Evolutionary conservation across 768 basidiomycete species (phyloP).

Genomic region (Tylopilus balloui): DNA sequence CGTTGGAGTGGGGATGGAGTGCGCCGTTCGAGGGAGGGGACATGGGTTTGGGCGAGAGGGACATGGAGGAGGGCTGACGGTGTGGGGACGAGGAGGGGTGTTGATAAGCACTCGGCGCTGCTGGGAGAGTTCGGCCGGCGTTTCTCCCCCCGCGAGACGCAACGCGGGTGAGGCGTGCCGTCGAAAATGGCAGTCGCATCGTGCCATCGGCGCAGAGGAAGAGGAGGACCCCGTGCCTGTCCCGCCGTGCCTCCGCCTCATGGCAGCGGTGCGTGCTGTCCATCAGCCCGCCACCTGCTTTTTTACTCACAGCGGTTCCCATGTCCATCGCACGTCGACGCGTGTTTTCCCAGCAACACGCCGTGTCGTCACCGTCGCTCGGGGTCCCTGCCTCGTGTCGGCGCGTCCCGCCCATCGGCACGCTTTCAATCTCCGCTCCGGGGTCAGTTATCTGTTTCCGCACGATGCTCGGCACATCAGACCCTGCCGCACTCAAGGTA

Average conservation of each 20-base stretch:
- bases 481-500: no score
- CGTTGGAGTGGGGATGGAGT: conserved; percentile 33
- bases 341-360: conserved; percentile 19
- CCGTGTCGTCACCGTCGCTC: conserved; percentile 9
- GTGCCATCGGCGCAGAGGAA: neutral
- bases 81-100: neutral
- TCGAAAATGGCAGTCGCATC: conserved; percentile 9
- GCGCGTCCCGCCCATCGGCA: no score
- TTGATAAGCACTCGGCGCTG: conserved; percentile 24
- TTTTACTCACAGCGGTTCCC: neutral
- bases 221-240: conserved; percentile 15
- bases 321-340: conserved; percentile 1
- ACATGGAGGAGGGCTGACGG: conserved; percentile 9
- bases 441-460: no score
- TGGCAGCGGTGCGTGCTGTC: conserved; percentile 14
- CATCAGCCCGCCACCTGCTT: conserved; percentile 6
- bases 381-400: conserved; percentile 33
- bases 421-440: conserved; percentile 11
- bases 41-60: conserved; percentile 16
- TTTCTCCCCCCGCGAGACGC: conserved; percentile 27
- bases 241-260: conserved; percentile 25
- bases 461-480: no score
- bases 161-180: conserved; percentile 28
- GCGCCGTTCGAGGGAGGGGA: conserved; percentile 18
- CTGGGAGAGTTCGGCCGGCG: conserved; percentile 23